These are phyloP conservation scores for Pestalotiopsis sp. DNA, from an alignment of 2,329 filamentous ascomycete genomes.

Conservation along the genomic window DNA sequence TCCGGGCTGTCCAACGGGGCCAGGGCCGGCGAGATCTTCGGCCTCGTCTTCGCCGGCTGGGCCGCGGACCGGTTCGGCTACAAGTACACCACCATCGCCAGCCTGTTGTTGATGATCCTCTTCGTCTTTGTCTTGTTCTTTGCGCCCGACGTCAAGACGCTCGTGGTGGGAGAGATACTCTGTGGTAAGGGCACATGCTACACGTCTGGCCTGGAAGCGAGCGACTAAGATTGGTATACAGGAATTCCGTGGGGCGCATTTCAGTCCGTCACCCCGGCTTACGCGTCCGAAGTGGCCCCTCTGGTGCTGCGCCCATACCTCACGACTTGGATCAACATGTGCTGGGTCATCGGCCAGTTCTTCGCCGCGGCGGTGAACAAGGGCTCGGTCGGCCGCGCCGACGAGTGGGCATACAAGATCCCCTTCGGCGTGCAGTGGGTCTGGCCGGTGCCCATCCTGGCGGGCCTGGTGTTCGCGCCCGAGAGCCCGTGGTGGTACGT, in stretches of 20 bases:
- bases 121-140: slow-evolving; percentile 59
- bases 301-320: slow-evolving; percentile 51
- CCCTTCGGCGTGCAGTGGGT: slow-evolving; percentile 56
- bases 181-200: slow-evolving; percentile 25
- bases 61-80: slow-evolving; percentile 52
- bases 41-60: slow-evolving; percentile 55
- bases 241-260: slow-evolving; percentile 57
- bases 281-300: slow-evolving; percentile 55
- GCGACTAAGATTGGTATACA: slow-evolving; percentile 15
- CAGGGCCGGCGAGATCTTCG: slow-evolving; percentile 55
- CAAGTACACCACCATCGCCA: slow-evolving; percentile 49
- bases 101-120: slow-evolving; percentile 45
- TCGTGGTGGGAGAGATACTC: slow-evolving; percentile 52
- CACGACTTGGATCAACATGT: slow-evolving; percentile 58
- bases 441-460: slow-evolving; percentile 49
- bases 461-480: slow-evolving; percentile 46
- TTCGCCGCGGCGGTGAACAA: slow-evolving; percentile 49
- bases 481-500: slow-evolving; percentile 56
- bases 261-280: slow-evolving; percentile 53
- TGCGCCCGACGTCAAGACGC: slow-evolving; percentile 44
- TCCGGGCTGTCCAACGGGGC: slow-evolving; percentile 56
- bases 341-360: slow-evolving; percentile 59
- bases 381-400: slow-evolving; percentile 37
- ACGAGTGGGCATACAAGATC: slow-evolving; percentile 51
- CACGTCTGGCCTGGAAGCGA: background rate